Evolutionary conservation across 106 monocot genomes (phyloP).

Genomic region (Amphibolis antarctica): DNA sequence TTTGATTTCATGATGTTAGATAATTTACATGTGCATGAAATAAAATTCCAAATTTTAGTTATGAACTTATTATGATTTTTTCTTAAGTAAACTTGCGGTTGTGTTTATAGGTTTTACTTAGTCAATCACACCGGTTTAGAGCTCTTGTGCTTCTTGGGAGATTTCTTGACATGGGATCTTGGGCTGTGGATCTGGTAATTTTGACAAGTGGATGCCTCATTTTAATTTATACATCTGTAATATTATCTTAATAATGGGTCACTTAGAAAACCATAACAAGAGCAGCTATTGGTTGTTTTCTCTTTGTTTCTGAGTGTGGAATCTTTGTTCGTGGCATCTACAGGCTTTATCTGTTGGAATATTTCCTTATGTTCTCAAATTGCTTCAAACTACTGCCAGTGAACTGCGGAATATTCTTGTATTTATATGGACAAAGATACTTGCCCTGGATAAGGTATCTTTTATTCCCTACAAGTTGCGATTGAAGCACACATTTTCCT

Average conservation of each 20-base stretch:
- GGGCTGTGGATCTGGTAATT: slow-evolving; percentile 91
- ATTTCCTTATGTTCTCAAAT: slow-evolving; percentile 90
- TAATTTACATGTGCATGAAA: no score
- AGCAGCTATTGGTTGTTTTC: not conserved
- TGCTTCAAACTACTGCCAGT: slow-evolving; percentile 75
- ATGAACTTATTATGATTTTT: no score
- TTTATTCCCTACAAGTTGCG: not conserved
- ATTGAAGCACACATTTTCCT: not conserved
- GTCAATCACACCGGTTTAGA: slow-evolving; percentile 87
- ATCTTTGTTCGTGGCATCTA: slow-evolving; percentile 5
- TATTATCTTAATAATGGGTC: not conserved
- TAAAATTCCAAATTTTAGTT: no score
- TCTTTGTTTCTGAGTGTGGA: not conserved
- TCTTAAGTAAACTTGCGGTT: no score
- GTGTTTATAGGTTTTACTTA: slow-evolving; percentile 84
- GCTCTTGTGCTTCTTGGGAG: slow-evolving; percentile 92
- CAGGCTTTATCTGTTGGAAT: slow-evolving; percentile 96
- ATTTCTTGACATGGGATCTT: slow-evolving; percentile 97
- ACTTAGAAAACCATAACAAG: not conserved
- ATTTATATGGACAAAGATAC: slow-evolving; percentile 97
- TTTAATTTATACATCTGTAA: not conserved
- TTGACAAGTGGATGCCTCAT: not conserved
- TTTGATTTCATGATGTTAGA: no score
- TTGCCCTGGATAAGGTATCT: slow-evolving; percentile 94
- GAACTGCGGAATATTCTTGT: slow-evolving; percentile 91